A percentile compares a stretch with the other conserved stretches of the same genome.
Conservation (phyloP, 768 basidiomycete species). For the Boletus vinaceobasis region DNA sequence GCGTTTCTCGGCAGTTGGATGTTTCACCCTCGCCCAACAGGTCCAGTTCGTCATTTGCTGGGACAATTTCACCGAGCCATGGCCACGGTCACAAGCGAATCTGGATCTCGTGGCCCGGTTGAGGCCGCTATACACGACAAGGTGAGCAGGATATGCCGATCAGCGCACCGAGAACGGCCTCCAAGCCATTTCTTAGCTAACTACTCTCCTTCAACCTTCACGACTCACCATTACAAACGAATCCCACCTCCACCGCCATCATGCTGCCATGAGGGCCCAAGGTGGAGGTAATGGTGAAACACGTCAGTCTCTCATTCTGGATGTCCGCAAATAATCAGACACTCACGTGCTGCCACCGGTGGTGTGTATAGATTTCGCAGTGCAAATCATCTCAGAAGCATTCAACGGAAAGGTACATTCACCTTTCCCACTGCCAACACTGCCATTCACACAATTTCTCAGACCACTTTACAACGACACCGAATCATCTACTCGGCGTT, state of each 20-base stretch:
- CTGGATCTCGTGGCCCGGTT: slow-evolving; percentile 43
- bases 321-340: slow-evolving; percentile 9
- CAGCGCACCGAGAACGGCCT: slow-evolving; percentile 19
- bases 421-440: slow-evolving; percentile 1
- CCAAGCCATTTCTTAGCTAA: slow-evolving; percentile 48
- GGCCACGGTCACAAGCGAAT: slow-evolving; percentile 25
- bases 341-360: slow-evolving; percentile 24
- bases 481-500: slow-evolving; percentile 73
- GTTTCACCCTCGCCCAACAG: slow-evolving; percentile 22
- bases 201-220: slow-evolving; percentile 55
- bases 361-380: slow-evolving; percentile 60
- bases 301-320: slow-evolving; percentile 50
- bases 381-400: slow-evolving; percentile 66
- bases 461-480: slow-evolving; percentile 80
- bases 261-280: slow-evolving; percentile 73
- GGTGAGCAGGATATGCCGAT: slow-evolving; percentile 35
- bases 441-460: slow-evolving; percentile 13
- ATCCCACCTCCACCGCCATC: slow-evolving; percentile 83
- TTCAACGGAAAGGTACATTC: slow-evolving; percentile 70
- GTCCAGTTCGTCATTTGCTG: slow-evolving; percentile 19
- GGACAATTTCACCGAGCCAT: slow-evolving; percentile 24
- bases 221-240: slow-evolving; percentile 72
- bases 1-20: slow-evolving; percentile 18
- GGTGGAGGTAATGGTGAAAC: slow-evolving; percentile 72
- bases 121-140: slow-evolving; percentile 61